Evolutionary conservation across 1,139 yeast genomes (phyloP).

Genomic region (Arxiozyma slooffiae): DNA sequence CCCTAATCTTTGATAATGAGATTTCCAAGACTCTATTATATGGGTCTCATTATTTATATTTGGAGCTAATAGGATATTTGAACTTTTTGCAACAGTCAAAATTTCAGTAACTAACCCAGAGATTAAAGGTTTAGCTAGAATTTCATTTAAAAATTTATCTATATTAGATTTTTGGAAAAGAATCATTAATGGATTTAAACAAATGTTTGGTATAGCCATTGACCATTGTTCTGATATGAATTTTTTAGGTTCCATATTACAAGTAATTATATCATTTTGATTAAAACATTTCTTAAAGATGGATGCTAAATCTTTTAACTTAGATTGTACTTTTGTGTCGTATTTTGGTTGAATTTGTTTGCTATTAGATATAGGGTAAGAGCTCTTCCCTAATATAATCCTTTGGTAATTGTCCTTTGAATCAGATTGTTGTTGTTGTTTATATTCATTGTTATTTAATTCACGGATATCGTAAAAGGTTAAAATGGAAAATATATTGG

Average conservation of each 20-base stretch:
- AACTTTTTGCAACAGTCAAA: constrained; percentile 53
- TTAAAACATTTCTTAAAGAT: constrained; percentile 24
- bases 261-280: constrained; percentile 31
- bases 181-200: constrained; percentile 65
- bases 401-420: neutral
- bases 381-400: constrained; percentile 18
- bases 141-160: constrained; percentile 52
- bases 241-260: constrained; percentile 40
- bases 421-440: constrained; percentile 9
- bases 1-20: constrained; percentile 33
- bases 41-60: constrained; percentile 6
- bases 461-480: constrained; percentile 52
- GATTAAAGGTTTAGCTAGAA: constrained; percentile 72
- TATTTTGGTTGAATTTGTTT: neutral
- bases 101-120: constrained; percentile 70
- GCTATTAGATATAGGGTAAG: neutral
- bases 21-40: constrained; percentile 25
- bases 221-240: constrained; percentile 76
- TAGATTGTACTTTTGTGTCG: constrained; percentile 19
- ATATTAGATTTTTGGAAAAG: constrained; percentile 64
- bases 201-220: constrained; percentile 65
- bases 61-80: constrained; percentile 42
- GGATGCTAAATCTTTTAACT: constrained; percentile 17
- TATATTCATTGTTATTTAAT: constrained; percentile 27
- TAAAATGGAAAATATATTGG: constrained; percentile 47